These are phyloP conservation scores for Pyricularia pennisetigena DNA, from an alignment of 2,329 filamentous ascomycete species.

Conservation along the genomic window DNA sequence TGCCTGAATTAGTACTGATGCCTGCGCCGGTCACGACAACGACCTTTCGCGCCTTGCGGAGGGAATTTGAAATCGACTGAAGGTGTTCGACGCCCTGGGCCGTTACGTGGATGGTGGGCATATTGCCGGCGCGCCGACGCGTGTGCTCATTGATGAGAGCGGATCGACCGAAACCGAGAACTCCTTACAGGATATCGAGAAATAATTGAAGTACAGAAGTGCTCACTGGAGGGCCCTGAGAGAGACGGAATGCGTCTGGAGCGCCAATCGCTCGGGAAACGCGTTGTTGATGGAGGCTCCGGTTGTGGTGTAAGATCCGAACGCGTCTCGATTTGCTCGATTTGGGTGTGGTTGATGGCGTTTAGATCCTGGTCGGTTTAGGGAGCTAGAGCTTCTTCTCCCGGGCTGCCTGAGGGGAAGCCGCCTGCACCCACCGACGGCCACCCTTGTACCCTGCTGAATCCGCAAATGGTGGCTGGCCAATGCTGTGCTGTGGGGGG, in stretches of 20 bases:
- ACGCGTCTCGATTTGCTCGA: not conserved
- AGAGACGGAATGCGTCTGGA: not conserved
- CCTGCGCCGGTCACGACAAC: slow-evolving; percentile 63
- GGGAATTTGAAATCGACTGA: slow-evolving; percentile 54
- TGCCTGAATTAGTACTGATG: slow-evolving; percentile 68
- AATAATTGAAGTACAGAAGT: not conserved
- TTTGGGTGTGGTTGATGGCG: not conserved
- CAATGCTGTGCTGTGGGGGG: not conserved
- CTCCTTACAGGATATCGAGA: not conserved
- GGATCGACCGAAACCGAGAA: not conserved
- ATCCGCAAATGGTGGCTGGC: not conserved
- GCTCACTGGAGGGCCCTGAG: not conserved
- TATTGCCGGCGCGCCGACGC: slow-evolving; percentile 20
- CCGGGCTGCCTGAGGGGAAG: not conserved
- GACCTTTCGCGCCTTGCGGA: slow-evolving; percentile 58
- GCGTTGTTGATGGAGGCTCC: not conserved
- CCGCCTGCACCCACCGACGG: not conserved
- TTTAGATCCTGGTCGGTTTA: not conserved
- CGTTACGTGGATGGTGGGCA: slow-evolving; percentile 49
- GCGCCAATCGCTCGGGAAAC: not conserved
- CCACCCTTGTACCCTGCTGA: not conserved
- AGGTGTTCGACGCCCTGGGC: slow-evolving; percentile 41
- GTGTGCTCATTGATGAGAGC: not conserved
- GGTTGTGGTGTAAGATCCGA: not conserved
- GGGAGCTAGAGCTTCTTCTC: not conserved